A percentile compares a stretch with the other conserved stretches of the same genome.
Conservation (phyloP, 257 asterid genomes). For the Coffea canephora region DNA sequence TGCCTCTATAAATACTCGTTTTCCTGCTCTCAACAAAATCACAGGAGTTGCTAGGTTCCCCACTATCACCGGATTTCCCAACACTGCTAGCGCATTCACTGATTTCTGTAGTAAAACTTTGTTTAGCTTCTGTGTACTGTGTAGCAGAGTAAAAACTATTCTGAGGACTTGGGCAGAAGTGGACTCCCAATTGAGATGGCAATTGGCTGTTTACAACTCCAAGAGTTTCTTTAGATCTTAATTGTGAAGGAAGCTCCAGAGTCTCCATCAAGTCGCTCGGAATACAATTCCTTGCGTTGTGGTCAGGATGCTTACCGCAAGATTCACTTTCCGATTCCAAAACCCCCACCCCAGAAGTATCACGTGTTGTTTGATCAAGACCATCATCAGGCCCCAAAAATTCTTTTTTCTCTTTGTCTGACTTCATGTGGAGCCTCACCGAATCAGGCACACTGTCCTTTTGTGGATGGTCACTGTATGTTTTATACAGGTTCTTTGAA, state of each 20-base stretch:
- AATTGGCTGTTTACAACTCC: conserved; percentile 30
- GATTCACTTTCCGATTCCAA: conserved; percentile 18
- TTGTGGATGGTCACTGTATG: conserved; percentile 24
- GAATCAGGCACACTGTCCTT: conserved; percentile 20
- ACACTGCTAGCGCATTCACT: conserved; percentile 42
- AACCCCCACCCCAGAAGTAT: conserved; percentile 16
- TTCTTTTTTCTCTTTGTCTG: conserved; percentile 28
- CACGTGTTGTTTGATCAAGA: conserved; percentile 26
- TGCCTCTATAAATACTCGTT: conserved; percentile 44
- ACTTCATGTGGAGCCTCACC: conserved; percentile 5
- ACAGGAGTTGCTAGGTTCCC: conserved; percentile 41
- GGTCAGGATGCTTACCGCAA: conserved; percentile 23
- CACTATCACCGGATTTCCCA: conserved; percentile 50
- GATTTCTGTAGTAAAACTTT: conserved; percentile 48
- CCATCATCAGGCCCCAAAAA: conserved; percentile 18
- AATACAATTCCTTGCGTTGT: conserved; percentile 28
- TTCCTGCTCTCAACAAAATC: conserved; percentile 52
- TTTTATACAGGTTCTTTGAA: conserved; percentile 42
- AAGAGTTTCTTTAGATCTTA: conserved; percentile 21
- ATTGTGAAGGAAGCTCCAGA: conserved; percentile 22
- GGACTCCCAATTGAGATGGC: conserved; percentile 31
- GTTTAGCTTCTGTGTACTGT: conserved; percentile 44
- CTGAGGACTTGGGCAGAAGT: conserved; percentile 41
- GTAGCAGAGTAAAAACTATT: conserved; percentile 41
- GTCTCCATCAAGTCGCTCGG: conserved; percentile 37